Conservation (phyloP, 2,329 filamentous ascomycete genomes). For the Arthroderma sp. region DNA sequence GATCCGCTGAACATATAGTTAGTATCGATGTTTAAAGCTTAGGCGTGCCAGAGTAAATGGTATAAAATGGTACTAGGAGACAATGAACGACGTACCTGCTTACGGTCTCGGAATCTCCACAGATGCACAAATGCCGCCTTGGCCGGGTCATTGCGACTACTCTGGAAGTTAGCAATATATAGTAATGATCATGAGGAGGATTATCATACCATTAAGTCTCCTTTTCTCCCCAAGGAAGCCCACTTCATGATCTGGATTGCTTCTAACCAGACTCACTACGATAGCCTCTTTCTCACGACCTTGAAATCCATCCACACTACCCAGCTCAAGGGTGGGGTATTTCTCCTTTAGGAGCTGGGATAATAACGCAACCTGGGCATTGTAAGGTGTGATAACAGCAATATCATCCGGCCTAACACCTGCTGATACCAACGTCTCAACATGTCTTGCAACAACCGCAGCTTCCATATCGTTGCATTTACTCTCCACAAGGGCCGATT, state of each 20-base stretch:
- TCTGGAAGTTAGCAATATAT: conserved; percentile 6
- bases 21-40: conserved; percentile 4
- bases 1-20: conserved; percentile 51
- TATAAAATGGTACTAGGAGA: background rate
- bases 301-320: conserved; percentile 94
- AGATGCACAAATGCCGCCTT: conserved; percentile 75
- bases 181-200: background rate
- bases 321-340: conserved; percentile 80
- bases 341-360: conserved; percentile 63
- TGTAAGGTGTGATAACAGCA: conserved; percentile 91
- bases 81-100: conserved; percentile 55
- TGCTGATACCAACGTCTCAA: conserved; percentile 60
- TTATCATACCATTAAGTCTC: conserved; percentile 67
- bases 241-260: conserved; percentile 75
- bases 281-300: conserved; percentile 94
- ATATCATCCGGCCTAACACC: conserved; percentile 76
- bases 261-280: conserved; percentile 84
- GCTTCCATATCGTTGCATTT: conserved; percentile 92
- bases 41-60: background rate
- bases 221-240: conserved; percentile 89
- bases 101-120: conserved; percentile 90
- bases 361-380: conserved; percentile 75
- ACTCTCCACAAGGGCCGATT: conserved; percentile 52
- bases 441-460: conserved; percentile 64
- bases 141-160: conserved; percentile 93